Evolutionary conservation across 768 basidiomycete genomes (phyloP).

Genomic region (Neoboletus magnificus): DNA sequence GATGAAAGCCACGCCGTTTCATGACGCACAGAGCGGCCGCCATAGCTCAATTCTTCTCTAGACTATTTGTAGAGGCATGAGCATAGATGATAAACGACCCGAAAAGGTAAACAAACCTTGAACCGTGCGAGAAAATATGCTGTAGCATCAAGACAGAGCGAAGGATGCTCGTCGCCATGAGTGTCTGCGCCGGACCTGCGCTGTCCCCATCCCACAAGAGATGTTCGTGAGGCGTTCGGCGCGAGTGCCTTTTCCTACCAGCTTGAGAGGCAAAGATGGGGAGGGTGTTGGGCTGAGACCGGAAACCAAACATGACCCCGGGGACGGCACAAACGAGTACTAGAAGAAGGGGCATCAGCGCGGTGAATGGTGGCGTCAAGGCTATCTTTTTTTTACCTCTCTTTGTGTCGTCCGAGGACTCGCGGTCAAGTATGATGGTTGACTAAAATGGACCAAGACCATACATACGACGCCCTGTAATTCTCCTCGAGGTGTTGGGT

Average conservation of each 20-base stretch:
- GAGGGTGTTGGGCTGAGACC: not conserved
- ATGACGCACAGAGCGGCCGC: not conserved
- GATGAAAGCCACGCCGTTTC: not conserved
- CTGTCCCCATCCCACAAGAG: not conserved
- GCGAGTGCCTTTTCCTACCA: not conserved
- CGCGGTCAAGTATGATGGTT: not conserved
- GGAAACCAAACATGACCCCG: constrained; percentile 1
- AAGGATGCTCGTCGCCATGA: not conserved
- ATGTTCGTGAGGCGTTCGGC: not conserved
- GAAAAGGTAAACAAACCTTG: not conserved
- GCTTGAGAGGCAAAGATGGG: not conserved
- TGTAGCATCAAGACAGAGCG: not conserved
- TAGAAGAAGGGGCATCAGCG: constrained; percentile 1
- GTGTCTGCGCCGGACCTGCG: not conserved
- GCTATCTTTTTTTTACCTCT: not conserved
- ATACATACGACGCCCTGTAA: not conserved
- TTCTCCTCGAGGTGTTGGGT: not conserved
- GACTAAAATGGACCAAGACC: not conserved
- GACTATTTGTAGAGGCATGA: not conserved
- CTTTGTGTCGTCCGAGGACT: not conserved
- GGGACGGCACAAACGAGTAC: not conserved
- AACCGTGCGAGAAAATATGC: not conserved
- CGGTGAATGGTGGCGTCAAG: not conserved
- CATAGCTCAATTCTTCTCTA: not conserved
- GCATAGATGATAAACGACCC: not conserved